A percentile compares a stretch with the other conserved stretches of the same genome.
Conservation (phyloP, 1,284 basidiomycete genomes). For the Melanopsichium pennsylvanicum region DNA sequence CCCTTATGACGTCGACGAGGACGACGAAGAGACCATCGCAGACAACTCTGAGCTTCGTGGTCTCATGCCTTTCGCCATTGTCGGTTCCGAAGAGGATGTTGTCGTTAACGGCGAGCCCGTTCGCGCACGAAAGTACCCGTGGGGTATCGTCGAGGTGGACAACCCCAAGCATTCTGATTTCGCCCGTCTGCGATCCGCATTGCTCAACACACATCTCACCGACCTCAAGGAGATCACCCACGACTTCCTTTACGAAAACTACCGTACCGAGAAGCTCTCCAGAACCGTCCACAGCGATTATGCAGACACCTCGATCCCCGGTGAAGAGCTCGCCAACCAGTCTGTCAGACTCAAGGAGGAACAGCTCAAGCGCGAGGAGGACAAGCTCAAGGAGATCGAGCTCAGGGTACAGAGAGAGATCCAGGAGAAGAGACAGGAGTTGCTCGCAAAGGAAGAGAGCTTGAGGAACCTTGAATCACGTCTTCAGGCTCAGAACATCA, state of each 20-base stretch:
- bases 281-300: conserved; percentile 83
- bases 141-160: conserved; percentile 98
- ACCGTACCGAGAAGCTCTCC: conserved; percentile 97
- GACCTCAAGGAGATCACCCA: conserved; percentile 90
- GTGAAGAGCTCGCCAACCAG: conserved; percentile 93
- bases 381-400: conserved; percentile 92
- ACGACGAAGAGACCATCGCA: conserved; percentile 97
- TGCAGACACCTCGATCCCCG: conserved; percentile 68
- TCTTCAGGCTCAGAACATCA: conserved; percentile 72
- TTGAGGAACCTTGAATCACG: conserved; percentile 85
- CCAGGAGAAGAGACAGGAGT: conserved; percentile 96
- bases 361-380: conserved; percentile 86
- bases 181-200: conserved; percentile 84
- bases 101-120: conserved; percentile 89
- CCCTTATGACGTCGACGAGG: conserved; percentile 96
- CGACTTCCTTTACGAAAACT: conserved; percentile 87
- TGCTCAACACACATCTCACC: conserved; percentile 91
- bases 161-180: conserved; percentile 99
- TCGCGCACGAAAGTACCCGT: conserved; percentile 91
- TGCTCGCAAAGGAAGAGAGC: conserved; percentile 70
- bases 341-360: conserved; percentile 97
- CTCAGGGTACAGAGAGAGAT: conserved; percentile 98
- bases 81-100: conserved; percentile 96
- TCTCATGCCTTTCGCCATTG: conserved; percentile 84
- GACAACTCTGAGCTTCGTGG: conserved; percentile 75